phyloP scores from a whole-genome alignment of 169 alveolate genomes.

The Plasmodium cynomolgi region DNA sequence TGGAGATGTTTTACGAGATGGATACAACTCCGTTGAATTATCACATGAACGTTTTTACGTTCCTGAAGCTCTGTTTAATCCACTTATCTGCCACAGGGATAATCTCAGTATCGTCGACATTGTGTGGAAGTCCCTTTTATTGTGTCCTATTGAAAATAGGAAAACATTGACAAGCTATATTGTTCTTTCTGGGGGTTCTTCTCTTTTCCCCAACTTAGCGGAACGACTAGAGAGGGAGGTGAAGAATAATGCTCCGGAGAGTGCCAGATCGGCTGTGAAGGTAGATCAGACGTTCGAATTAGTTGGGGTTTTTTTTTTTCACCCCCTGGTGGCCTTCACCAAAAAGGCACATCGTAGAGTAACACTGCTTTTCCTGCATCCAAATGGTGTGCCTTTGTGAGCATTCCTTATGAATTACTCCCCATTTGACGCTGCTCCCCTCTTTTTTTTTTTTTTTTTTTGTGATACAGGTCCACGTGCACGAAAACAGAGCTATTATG shows the following conservation, averaged over 20 bases:
- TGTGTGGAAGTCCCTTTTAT: conserved; percentile 80
- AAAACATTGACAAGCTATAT: conserved; percentile 78
- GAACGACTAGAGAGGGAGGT: conserved; percentile 81
- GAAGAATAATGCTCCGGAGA: conserved; percentile 82
- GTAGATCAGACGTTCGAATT: conserved; percentile 35
- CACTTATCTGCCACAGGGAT: conserved; percentile 76
- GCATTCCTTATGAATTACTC: neutral
- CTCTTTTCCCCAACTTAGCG: conserved; percentile 78
- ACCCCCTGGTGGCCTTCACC: neutral
- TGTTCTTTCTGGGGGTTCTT: conserved; percentile 81
- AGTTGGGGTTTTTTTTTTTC: neutral
- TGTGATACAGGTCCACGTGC: conserved; percentile 29
- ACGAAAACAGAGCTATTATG: conserved; percentile 66
- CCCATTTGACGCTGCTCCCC: neutral
- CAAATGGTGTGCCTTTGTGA: neutral
- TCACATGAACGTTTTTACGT: conserved; percentile 89
- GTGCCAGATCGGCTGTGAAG: conserved; percentile 78
- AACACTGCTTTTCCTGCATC: neutral
- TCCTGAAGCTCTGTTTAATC: conserved; percentile 89
- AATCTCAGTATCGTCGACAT: conserved; percentile 76
- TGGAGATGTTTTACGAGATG: conserved; percentile 87
- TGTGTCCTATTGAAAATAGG: conserved; percentile 78
- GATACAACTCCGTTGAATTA: conserved; percentile 80
- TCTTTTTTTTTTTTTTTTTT: conserved; percentile 10
- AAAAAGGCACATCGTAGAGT: neutral